These are phyloP conservation scores for Phytophthora hibernalis DNA, from an alignment of 352 stramenopile species.

Conservation along the genomic window DNA sequence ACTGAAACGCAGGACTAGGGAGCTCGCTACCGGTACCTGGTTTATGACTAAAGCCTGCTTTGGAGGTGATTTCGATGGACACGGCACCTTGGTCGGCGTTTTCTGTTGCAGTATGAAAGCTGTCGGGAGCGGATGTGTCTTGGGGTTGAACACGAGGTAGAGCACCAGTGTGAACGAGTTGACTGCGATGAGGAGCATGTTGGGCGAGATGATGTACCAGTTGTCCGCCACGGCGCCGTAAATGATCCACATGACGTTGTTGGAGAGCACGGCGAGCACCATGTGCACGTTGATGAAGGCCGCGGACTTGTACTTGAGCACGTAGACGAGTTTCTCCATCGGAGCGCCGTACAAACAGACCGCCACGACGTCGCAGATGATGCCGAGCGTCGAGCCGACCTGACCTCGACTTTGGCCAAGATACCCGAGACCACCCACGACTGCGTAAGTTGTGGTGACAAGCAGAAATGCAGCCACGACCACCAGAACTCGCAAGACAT, in stretches of 20 bases:
- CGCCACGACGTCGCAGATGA: slow-evolving; percentile 39
- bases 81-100: neutral
- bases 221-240: slow-evolving; percentile 40
- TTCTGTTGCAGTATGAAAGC: neutral
- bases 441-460: slow-evolving; percentile 40
- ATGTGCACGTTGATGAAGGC: slow-evolving; percentile 51
- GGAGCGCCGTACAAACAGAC: slow-evolving; percentile 46
- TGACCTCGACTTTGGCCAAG: slow-evolving; percentile 32
- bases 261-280: slow-evolving; percentile 43
- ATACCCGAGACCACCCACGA: slow-evolving; percentile 35
- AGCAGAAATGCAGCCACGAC: slow-evolving; percentile 27
- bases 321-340: slow-evolving; percentile 50
- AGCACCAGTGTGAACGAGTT: slow-evolving; percentile 30
- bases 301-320: slow-evolving; percentile 45
- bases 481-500: slow-evolving; percentile 29
- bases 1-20: slow-evolving; percentile 3
- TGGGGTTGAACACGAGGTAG: slow-evolving; percentile 33
- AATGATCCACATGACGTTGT: slow-evolving; percentile 50
- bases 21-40: neutral
- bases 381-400: slow-evolving; percentile 34
- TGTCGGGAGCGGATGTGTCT: slow-evolving; percentile 17
- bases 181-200: slow-evolving; percentile 26
- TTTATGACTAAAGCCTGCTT: neutral
- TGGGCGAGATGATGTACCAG: slow-evolving; percentile 36
- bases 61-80: slow-evolving; percentile 13